These are phyloP conservation scores for Pilatotrama ljubarskyi DNA, from an alignment of 768 basidiomycete genomes.

Conservation along the genomic window DNA sequence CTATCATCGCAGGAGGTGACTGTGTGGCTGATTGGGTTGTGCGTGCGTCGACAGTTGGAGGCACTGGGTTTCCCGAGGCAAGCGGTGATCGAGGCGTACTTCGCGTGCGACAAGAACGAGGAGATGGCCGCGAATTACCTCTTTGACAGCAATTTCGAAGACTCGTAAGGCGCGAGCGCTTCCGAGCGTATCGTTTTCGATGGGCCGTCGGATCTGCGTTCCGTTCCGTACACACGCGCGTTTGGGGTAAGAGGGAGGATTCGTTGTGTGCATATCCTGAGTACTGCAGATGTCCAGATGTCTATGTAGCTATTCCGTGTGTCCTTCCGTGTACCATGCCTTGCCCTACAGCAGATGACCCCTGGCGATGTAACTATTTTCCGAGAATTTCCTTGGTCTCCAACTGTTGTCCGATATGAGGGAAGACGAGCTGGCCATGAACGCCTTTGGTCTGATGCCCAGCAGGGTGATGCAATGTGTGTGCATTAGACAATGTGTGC, in stretches of 20 bases:
- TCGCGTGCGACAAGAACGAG: constrained; percentile 96
- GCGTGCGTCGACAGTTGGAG: constrained; percentile 58
- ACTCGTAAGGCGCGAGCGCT: constrained; percentile 26
- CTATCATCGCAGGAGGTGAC: background rate
- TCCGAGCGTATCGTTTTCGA: background rate
- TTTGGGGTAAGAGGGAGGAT: constrained; percentile 9
- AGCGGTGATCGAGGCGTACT: constrained; percentile 84
- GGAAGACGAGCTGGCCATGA: too few species aligned
- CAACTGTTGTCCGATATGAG: too few species aligned
- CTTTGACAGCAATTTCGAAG: constrained; percentile 73
- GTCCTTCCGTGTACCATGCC: constrained; percentile 15
- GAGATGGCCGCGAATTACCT: constrained; percentile 93
- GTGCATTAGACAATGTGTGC: too few species aligned
- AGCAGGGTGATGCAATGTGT: background rate
- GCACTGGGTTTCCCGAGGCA: constrained; percentile 85
- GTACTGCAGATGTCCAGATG: constrained; percentile 15
- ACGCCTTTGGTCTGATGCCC: background rate
- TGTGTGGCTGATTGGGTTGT: constrained; percentile 1
- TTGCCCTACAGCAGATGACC: constrained; percentile 2
- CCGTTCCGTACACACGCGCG: too few species aligned
- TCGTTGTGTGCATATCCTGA: constrained; percentile 14
- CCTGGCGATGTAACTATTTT: constrained; percentile 2
- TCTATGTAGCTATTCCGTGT: constrained; percentile 19
- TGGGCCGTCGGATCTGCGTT: too few species aligned
- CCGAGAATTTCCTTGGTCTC: too few species aligned